Base-by-base conservation (phyloP, 805 yeast genomes). In the Candida awuae region DNA sequence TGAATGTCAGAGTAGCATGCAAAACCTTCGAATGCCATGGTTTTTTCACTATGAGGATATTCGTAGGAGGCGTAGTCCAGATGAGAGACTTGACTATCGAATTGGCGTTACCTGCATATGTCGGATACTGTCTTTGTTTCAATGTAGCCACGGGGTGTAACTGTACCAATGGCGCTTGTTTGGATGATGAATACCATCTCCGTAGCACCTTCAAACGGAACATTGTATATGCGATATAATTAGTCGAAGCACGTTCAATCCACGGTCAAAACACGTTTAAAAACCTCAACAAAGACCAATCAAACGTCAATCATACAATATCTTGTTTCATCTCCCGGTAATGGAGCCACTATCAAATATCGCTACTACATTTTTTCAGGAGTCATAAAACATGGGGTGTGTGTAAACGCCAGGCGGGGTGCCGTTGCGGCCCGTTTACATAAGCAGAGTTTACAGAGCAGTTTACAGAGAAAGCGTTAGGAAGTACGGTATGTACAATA, bases 11-110 rank as follows among this genome's bases (percentile, higher is more conserved):
- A 75, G 81, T 74, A 4, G 92, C 86, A 6, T 65, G 61, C 12
- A 79, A 66, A 3, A 85, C 94, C 8, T 65, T 62, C 2, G 62
- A 57, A 36, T 84, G 75, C 79, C 84, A 76, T 2, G 95, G 95
- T 55, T 90, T 90, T 60, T 87, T 88, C 22, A 85, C 84, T 14
- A 90, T 66, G 39, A 81, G 70, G 8, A 90, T 74, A 55, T 88
- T 90, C 43, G 76, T 74, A 9, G 85, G 71, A 1, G 85, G 83
- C 1, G 62, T 56, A n/a, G 71, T 67, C 96, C 96, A 86, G 10
- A 73, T 60, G 32, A 87, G 54, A 20, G 73, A 68, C 47, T 74
- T 77, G 34, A 81, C 66, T 50, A 78, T 78, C 8, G 84, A 75
- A 46, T 73, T 72, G 7, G 80, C 69, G 10, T 74, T 62, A 2